These are phyloP conservation scores for Termitomyces sp. DNA, from an alignment of 768 basidiomycete species.

Conservation along the genomic window DNA sequence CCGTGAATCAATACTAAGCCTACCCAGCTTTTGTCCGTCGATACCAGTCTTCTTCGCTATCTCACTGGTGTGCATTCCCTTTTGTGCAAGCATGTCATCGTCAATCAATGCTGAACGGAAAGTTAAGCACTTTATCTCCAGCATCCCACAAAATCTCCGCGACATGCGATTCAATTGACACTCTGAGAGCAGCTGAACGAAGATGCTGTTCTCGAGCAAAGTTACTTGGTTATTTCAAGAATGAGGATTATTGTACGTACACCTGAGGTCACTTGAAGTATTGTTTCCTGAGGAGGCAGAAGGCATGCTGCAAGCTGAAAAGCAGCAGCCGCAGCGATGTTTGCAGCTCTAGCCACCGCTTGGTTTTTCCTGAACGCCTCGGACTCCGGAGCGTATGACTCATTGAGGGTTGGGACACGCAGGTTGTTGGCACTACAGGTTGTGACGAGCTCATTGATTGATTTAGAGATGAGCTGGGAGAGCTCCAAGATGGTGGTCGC, in stretches of 20 bases:
- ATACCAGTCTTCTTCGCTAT: constrained; percentile 26
- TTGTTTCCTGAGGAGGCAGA: constrained; percentile 18
- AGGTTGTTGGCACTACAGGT: constrained; percentile 12
- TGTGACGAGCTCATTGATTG: constrained; percentile 19
- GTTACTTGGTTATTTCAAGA: not conserved
- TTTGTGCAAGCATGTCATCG: not conserved
- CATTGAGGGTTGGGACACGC: constrained; percentile 21
- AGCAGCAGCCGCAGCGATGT: constrained; percentile 25
- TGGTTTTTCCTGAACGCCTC: constrained; percentile 24
- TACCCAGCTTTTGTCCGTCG: constrained; percentile 30
- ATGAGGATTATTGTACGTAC: constrained; percentile 10
- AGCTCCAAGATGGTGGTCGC: constrained; percentile 8
- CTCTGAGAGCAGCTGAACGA: constrained; percentile 19
- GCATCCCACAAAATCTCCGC: constrained; percentile 27
- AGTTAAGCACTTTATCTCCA: constrained; percentile 19
- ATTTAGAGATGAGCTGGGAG: constrained; percentile 12
- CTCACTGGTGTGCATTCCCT: constrained; percentile 33
- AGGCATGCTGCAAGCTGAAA: constrained; percentile 25
- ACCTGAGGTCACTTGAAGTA: constrained; percentile 16
- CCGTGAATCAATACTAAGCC: not conserved
- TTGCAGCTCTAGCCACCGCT: constrained; percentile 22
- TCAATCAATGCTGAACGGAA: not conserved
- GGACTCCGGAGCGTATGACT: constrained; percentile 15
- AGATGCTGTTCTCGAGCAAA: constrained; percentile 12
- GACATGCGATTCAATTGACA: constrained; percentile 18